Percentiles rank a stretch among this genome's conserved stretches.
phyloP scores from a whole-genome alignment of 495 filamentous ascomycete genomes.

The Tuber indicum region DNA sequence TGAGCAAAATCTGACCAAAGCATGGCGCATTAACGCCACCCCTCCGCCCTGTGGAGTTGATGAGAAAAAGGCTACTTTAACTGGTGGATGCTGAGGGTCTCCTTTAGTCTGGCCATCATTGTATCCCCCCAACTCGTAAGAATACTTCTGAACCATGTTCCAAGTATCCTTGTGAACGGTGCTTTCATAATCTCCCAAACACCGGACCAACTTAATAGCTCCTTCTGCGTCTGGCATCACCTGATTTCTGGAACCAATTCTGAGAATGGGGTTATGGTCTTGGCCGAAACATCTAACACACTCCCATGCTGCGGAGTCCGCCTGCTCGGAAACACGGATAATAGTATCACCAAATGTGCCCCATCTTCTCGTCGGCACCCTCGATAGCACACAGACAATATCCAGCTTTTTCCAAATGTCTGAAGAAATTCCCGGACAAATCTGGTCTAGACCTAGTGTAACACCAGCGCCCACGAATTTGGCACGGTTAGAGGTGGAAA shows the following conservation, averaged over 20 bases:
- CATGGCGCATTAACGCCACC: too few species aligned
- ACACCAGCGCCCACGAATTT: too few species aligned
- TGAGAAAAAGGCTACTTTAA: too few species aligned
- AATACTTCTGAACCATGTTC: slow-evolving; percentile 62
- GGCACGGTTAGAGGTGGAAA: slow-evolving; percentile 51
- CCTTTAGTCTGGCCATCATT: slow-evolving; percentile 44
- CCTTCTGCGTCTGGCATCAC: slow-evolving; percentile 65
- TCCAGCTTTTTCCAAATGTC: slow-evolving; percentile 71
- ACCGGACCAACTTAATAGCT: slow-evolving; percentile 48
- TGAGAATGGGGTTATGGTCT: slow-evolving; percentile 58
- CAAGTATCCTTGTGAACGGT: slow-evolving; percentile 60
- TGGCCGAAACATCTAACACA: slow-evolving; percentile 75
- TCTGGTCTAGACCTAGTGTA: slow-evolving; percentile 48
- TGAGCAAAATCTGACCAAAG: too few species aligned
- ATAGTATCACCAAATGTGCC: slow-evolving; percentile 11
- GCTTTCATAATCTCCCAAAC: slow-evolving; percentile 56
- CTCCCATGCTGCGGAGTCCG: slow-evolving; percentile 78
- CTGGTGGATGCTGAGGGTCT: too few species aligned
- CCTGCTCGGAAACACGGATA: slow-evolving; percentile 69
- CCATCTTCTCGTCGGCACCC: slow-evolving; percentile 36
- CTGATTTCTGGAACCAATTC: slow-evolving; percentile 65
- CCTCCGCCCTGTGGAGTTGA: too few species aligned
- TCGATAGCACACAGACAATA: slow-evolving; percentile 61
- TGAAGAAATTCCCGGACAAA: slow-evolving; percentile 58
- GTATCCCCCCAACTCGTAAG: slow-evolving; percentile 56